Conservation (phyloP, 2,329 filamentous ascomycete genomes). For the Stagonosporopsis vannaccii region DNA sequence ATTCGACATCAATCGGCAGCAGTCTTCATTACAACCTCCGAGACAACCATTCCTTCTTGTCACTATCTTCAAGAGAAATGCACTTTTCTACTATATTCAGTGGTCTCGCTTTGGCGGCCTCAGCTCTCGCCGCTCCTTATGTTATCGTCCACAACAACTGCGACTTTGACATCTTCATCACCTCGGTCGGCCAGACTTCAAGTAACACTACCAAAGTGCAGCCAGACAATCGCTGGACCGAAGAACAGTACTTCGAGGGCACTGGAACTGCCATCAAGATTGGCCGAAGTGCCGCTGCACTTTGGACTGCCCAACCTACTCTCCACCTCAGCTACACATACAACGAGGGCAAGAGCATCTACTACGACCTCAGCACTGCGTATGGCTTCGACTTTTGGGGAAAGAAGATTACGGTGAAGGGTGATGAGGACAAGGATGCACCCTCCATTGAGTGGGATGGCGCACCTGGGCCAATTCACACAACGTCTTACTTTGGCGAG, state of each 20-base stretch:
- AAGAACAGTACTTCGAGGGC: slow-evolving; percentile 25
- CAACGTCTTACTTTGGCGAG: slow-evolving; percentile 23
- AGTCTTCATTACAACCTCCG: neutral
- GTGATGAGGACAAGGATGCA: slow-evolving; percentile 14
- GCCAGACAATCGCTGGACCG: slow-evolving; percentile 12
- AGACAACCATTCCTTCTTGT: neutral
- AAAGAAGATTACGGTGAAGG: slow-evolving; percentile 22
- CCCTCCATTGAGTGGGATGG: slow-evolving; percentile 25
- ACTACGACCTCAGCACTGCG: slow-evolving; percentile 33
- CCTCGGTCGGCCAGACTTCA: slow-evolving; percentile 22
- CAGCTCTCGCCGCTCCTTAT: slow-evolving; percentile 22
- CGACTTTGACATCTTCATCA: slow-evolving; percentile 30
- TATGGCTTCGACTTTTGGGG: slow-evolving; percentile 33
- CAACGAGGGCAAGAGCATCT: slow-evolving; percentile 21
- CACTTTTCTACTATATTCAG: slow-evolving; percentile 24
- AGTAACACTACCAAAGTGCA: slow-evolving; percentile 14
- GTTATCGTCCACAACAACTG: slow-evolving; percentile 38
- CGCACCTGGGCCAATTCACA: slow-evolving; percentile 20
- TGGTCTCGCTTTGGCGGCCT: slow-evolving; percentile 21
- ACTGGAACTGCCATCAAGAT: slow-evolving; percentile 38
- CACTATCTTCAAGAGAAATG: slow-evolving; percentile 17
- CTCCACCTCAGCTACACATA: slow-evolving; percentile 36
- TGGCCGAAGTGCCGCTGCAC: slow-evolving; percentile 17
- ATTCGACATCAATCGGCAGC: neutral
- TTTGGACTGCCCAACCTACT: slow-evolving; percentile 25